Base-by-base conservation (phyloP, 768 basidiomycete species). In the Termitomyces sp. region DNA sequence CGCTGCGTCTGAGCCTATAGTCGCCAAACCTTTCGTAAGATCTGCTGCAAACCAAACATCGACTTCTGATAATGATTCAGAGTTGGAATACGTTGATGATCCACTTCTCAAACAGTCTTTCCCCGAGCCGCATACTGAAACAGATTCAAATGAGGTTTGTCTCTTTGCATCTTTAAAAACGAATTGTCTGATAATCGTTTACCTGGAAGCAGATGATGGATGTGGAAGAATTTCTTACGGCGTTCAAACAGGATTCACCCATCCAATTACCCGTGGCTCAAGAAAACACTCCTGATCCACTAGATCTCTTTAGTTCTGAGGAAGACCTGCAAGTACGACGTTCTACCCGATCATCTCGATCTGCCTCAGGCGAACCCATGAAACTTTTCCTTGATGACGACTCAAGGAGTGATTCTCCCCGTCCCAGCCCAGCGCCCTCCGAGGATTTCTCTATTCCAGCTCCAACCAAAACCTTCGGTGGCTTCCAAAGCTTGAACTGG, bases 401-500 rank as follows among this genome's bases (percentile, higher is more conserved):
- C 42, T 44, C 56, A 2, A 54, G 20, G 2, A 51, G 18, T 34
- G 57, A 56, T 24, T 60, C 65, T 22, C 56, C 55, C 10, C 28
- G 46, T 26, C 49, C 54, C 9, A 61, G 57, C 24, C 57, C 57
- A 13, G 51, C 53, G 24, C 51, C 60, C 18, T 59, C 61, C 8
- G 59, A 62, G 2, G 59, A 61, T 18, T 20, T 26, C 20, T 57
- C 56, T 9, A n/a, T 56, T 37, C 55, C 41, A 18, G 33, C 50
- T 31, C 41, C 60, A 12, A 26, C 44, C 18, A 62, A 54, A 47
- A 56, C 50, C 8, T 66, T 58, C 49, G 75, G 73, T 8, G 76
- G 73, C 1, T 72, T 73, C 60, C 66, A 67, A 9, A 69, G 72
- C 26, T 57, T 76, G 36, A 76, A 72, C 16, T 79, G 78, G 75